Conservation (phyloP, 371 early-diverging fungal species). For the Syncephalastrum sp. region DNA sequence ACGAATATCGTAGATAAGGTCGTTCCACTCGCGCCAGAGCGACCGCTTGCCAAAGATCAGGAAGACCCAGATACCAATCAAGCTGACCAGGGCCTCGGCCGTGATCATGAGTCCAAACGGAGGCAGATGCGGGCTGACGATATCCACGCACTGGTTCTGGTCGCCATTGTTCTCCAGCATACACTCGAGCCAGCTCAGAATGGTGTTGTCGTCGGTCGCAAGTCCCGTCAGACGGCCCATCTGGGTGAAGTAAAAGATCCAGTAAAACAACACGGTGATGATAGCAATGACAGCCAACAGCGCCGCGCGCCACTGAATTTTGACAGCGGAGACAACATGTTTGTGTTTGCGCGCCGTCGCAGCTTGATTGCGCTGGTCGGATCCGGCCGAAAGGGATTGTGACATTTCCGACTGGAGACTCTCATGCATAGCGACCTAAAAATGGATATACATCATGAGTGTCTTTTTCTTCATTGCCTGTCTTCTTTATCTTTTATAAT, state of each 20-base stretch:
- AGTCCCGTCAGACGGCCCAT: constrained; percentile 35
- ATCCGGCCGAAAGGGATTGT: constrained; percentile 30
- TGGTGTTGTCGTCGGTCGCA: constrained; percentile 18
- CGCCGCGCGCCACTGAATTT: constrained; percentile 70
- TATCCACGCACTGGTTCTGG: constrained; percentile 42
- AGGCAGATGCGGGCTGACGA: constrained; percentile 41
- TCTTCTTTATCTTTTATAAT: too few species aligned
- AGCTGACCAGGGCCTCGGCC: constrained; percentile 52
- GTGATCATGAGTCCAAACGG: constrained; percentile 54
- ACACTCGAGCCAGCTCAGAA: constrained; percentile 48
- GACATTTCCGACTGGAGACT: constrained; percentile 54
- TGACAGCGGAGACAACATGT: constrained; percentile 61
- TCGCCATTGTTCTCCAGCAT: constrained; percentile 36
- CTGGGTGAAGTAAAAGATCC: constrained; percentile 57
- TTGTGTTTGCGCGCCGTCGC: constrained; percentile 23
- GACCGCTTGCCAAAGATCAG: constrained; percentile 60
- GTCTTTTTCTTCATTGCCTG: too few species aligned
- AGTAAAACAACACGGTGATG: constrained; percentile 2
- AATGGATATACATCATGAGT: not conserved
- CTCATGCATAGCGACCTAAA: constrained; percentile 40
- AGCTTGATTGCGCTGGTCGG: constrained; percentile 35
- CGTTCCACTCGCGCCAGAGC: constrained; percentile 56
- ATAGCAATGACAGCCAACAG: constrained; percentile 52
- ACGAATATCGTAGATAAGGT: constrained; percentile 41
- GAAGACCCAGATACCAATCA: constrained; percentile 54